Percentiles rank a stretch among this genome's conserved stretches.
Conservation (phyloP, 2,329 filamentous ascomycete genomes). For the Seiridium unicorne region DNA sequence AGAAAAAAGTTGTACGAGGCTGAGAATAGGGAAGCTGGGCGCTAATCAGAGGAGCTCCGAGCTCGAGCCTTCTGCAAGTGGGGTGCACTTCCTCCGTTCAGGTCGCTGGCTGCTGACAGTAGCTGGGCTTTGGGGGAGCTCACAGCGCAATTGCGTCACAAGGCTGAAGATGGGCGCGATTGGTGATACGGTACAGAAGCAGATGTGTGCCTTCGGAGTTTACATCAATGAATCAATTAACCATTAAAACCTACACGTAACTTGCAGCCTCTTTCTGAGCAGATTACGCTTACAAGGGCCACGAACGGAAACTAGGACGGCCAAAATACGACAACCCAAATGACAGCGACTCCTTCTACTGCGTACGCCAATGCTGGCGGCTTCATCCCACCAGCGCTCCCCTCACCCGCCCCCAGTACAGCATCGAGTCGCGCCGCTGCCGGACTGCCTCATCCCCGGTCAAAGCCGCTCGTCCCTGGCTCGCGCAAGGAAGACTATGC, state of each 20-base stretch:
- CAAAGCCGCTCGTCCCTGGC: constrained; percentile 50
- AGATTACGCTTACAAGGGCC: background rate
- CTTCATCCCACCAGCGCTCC: constrained; percentile 49
- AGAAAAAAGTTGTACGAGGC: constrained; percentile 10
- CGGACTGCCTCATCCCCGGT: constrained; percentile 54
- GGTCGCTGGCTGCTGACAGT: background rate
- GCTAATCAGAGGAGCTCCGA: background rate
- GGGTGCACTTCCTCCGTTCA: background rate
- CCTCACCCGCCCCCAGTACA: constrained; percentile 54
- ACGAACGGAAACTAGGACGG: background rate
- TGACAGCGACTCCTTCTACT: background rate
- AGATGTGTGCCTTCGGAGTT: background rate
- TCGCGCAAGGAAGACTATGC: constrained; percentile 61
- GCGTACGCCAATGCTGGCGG: constrained; percentile 37
- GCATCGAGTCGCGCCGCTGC: constrained; percentile 38
- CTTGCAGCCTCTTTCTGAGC: background rate
- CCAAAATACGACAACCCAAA: background rate
- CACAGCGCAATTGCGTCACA: constrained; percentile 19
- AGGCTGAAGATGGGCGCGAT: constrained; percentile 8
- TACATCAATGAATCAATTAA: background rate
- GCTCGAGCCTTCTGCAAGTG: too few relatives aligned
- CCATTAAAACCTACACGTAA: background rate
- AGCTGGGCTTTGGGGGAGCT: background rate
- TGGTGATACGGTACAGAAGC: background rate
- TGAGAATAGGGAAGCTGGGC: background rate